Evolutionary conservation across 148 eudicot species (phyloP), one percentile per base, ranked within the genome.

Genomic region (Rhododendron ferrugineum): DNA sequence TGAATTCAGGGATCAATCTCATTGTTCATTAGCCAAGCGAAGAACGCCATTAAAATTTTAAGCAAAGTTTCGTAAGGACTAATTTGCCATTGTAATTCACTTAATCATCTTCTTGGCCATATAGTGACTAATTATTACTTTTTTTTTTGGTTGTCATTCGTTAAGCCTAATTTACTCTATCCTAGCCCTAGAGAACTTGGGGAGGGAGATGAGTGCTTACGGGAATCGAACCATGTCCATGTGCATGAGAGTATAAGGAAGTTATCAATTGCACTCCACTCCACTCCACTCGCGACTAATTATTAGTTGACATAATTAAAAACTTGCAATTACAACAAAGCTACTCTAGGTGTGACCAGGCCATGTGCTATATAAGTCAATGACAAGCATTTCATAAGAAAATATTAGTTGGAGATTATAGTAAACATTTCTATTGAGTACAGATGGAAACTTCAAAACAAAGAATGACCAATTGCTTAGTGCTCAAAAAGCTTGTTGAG

Each of bases 401-500:
- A 13, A 50, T 28, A 15, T 79, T 47, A 4, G n/a, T 79, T 23
- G 58, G 74, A 11, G 5, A 80, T 28, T 52, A 37, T 1, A 20
- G 47, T 32, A 6, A 36, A 32, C n/a, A 54, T 30, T 36, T 23
- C 2, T 46, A 28, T 54, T 74, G 36, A 73, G 81, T 73, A 40
- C 72, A 73, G 8, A 28, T 46, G 80, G 52, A 80, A 50, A n/a
- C 87, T 81, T 86, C 62, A 56, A 52, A 73, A 7, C 68, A 81
- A 81, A 81, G 87, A 74, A 40, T 81, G 46, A 74, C 58, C n/a
- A n/a, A n/a, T 86, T 86, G 84, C 85, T 86, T 86, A 36, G 47
- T 30, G 84, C 36, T 74, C 79, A 85, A 81, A 80, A 85, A 85
- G 87, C 11, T 23, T 40, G 84, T 80, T 7, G 87, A 86, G 84